Base-by-base conservation (phyloP, 2,329 filamentous ascomycete genomes). In the Penicillium freii region DNA sequence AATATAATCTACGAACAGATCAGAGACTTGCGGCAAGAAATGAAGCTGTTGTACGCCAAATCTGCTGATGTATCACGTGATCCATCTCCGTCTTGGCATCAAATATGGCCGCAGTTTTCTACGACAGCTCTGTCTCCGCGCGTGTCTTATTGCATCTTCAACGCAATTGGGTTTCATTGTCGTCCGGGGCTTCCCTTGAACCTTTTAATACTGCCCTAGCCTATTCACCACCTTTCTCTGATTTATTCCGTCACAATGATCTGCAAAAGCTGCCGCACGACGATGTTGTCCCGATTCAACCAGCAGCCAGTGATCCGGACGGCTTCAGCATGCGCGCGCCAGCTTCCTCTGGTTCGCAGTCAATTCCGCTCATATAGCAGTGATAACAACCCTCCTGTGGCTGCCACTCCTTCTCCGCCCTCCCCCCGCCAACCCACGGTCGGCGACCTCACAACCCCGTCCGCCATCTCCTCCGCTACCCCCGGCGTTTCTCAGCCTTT, bases 401-500 rank as follows among this genome's bases (percentile, higher is more conserved):
- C 67, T 19, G 63, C 68, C 34, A 56, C 68, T 7, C 67, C 71
- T 42, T 66, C 72, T 54, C 69, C 73, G 10, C 64, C 73, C 4
- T 53, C 59, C 7, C 72, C 72, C 13, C 71, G 70, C 44, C 72
- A 75, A 47, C 67, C 69, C 36, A 59, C 64, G n/a, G 60, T 63
- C 39, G 68, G 65, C 49, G 71, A 69, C 55, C 65, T 69, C 51
- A 68, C 69, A 40, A 67, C 73, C 45, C 71, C 73, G 19, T 74
- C 73, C 51, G 71, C 73, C 34, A 66, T 72, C 59, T 75, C 75
- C 36, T 75, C 75, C 57, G 72, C 73, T 31, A 72, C 73, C 29
- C 73, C 75, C 33, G 73, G 71, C 43, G 65, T 73, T 56, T 77
- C 74, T 36, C 75, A 77, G 64, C 75, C 74, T 27, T 64, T 75